Base-by-base conservation (phyloP, 176 grass and related monocot genomes). In the Alloteropsis semialata region DNA sequence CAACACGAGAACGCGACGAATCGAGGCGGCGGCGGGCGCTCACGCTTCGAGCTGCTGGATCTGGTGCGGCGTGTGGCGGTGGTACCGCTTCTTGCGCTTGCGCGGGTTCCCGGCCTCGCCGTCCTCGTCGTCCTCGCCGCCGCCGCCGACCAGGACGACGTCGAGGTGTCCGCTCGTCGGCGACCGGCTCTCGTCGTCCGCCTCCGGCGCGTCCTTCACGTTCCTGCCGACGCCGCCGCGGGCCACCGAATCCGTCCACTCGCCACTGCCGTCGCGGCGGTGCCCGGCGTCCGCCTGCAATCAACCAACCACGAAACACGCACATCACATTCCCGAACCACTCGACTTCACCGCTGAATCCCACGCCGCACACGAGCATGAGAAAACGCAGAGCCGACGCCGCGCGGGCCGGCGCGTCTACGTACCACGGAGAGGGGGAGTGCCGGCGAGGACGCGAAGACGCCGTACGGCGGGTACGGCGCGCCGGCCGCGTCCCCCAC, bases 1-100 rank as follows among this genome's bases (percentile, higher is more conserved):
- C 18, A 59, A 24, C n/a, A 24, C n/a, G 19, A 66, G 37, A 71
- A 25, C 3, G 72, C 15, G 11, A 33, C 16, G 30, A 65, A n/a
- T 30, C 25, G 9, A 39, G 17, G 32, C 33, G 54, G 25, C 27
- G 11, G 22, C 25, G 7, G 7, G 16, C 19, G 44, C 78, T 83
- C 86, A 98, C 92, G 96, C 81, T 88, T 98, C 92, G 70, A 98
- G 88, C 62, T 88, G 87, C 19, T 74, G 90, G 87, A 95, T 98
- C 90, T 98, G 96, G 28, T 84, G 86, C 38, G 96, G 92, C 22
- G 92, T 93, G 89, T 98, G 96, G 62, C 96, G 96, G 65, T 82
- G 66, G 84, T 93, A 90, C 53, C 78, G 43, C 84, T 91, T 95
- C 82, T 78, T 95, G 65, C 85, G 85, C 82, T 95, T 95, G 75